phyloP scores from a whole-genome alignment of 1,139 yeast genomes.

The Candida labiduridarum region DNA sequence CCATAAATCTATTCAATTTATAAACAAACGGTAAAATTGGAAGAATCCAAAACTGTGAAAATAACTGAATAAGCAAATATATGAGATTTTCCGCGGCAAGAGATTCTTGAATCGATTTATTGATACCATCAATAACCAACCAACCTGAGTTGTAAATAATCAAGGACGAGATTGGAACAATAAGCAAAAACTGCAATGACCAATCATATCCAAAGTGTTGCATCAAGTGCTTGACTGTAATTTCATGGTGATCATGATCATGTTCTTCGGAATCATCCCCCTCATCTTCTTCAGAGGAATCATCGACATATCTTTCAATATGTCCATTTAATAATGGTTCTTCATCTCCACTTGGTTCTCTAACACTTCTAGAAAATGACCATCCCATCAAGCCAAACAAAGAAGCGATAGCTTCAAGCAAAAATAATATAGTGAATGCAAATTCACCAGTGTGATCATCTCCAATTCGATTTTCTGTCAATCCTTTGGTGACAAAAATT shows the following conservation, averaged over 20 bases:
- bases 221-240: slow-evolving; percentile 19
- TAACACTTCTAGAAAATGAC: slow-evolving; percentile 26
- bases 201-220: slow-evolving; percentile 71
- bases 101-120: slow-evolving; percentile 73
- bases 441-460: slow-evolving; percentile 66
- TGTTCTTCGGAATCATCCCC: slow-evolving; percentile 19
- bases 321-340: slow-evolving; percentile 35
- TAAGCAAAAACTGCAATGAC: slow-evolving; percentile 68
- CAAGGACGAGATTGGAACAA: slow-evolving; percentile 67
- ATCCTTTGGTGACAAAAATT: slow-evolving; percentile 47
- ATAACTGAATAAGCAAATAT: slow-evolving; percentile 40
- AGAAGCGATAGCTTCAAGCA: slow-evolving; percentile 52
- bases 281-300: slow-evolving; percentile 13
- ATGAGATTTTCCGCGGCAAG: slow-evolving; percentile 46
- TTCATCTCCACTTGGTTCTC: slow-evolving; percentile 17
- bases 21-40: slow-evolving; percentile 74
- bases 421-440: slow-evolving; percentile 51
- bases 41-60: slow-evolving; percentile 46
- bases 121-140: slow-evolving; percentile 61
- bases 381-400: slow-evolving; percentile 58
- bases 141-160: slow-evolving; percentile 53
- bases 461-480: slow-evolving; percentile 40
- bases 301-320: slow-evolving; percentile 16
- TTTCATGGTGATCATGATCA: slow-evolving; percentile 18
- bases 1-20: slow-evolving; percentile 59